Conservation (phyloP, 2,329 filamentous ascomycete species). For the Sarocladium oryzae region DNA sequence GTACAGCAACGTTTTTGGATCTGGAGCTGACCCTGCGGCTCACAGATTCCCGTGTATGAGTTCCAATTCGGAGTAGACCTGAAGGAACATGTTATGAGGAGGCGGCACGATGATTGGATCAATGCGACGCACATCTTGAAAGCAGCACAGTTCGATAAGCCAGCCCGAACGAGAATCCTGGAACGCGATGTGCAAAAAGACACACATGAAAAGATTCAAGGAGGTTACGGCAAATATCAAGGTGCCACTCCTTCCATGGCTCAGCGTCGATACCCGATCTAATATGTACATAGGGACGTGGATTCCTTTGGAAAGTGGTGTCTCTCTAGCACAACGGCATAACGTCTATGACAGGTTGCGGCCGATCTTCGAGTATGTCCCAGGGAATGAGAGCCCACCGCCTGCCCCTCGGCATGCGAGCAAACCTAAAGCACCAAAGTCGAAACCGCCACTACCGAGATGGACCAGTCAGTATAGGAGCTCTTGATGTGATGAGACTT, state of each 20-base stretch:
- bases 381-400: constrained; percentile 81
- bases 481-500: not conserved
- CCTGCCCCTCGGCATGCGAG: constrained; percentile 89
- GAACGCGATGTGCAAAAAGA: constrained; percentile 97
- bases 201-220: constrained; percentile 94
- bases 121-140: constrained; percentile 99
- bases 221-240: constrained; percentile 98
- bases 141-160: constrained; percentile 95
- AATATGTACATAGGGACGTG: constrained; percentile 63
- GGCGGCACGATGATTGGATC: constrained; percentile 91
- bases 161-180: constrained; percentile 85
- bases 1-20: not conserved
- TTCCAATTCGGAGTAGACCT: constrained; percentile 75
- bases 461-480: constrained; percentile 33
- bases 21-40: not conserved
- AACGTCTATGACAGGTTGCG: constrained; percentile 75
- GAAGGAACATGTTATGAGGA: constrained; percentile 89
- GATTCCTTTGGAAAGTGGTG: constrained; percentile 81
- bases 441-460: constrained; percentile 47
- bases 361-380: constrained; percentile 83
- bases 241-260: constrained; percentile 39
- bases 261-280: not conserved
- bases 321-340: constrained; percentile 78
- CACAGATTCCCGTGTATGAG: constrained; percentile 88
- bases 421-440: constrained; percentile 71